A percentile compares a stretch with the other conserved stretches of the same genome.
These are phyloP conservation scores for Aaosphaeria pasadenensis DNA, from an alignment of 2,329 filamentous ascomycete genomes.

Conservation along the genomic window DNA sequence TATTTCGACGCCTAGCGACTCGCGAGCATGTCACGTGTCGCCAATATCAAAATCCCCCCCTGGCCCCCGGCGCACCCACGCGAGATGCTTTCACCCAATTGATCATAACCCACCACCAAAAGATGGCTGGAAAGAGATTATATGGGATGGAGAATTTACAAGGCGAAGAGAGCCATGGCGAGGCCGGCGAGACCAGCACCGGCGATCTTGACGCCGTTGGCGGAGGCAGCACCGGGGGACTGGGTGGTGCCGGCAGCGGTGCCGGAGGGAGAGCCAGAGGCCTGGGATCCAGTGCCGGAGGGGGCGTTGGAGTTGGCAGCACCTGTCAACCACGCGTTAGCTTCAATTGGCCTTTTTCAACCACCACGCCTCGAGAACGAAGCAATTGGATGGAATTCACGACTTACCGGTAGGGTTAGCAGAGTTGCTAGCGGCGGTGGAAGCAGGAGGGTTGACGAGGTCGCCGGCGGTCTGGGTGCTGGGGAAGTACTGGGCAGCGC, in stretches of 20 bases:
- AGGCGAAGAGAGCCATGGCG: slow-evolving; percentile 33
- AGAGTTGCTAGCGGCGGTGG: slow-evolving; percentile 9
- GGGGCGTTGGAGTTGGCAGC: slow-evolving; percentile 12
- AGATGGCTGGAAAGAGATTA: too few species aligned
- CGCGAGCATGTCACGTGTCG: too few species aligned
- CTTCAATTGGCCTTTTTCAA: background rate
- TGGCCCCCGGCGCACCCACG: too few species aligned
- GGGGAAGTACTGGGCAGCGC: slow-evolving; percentile 51
- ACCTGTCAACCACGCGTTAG: slow-evolving; percentile 4
- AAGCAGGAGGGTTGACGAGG: slow-evolving; percentile 5
- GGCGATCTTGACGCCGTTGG: slow-evolving; percentile 25
- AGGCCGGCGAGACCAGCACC: slow-evolving; percentile 37
- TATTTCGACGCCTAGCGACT: too few species aligned
- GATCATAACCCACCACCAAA: too few species aligned
- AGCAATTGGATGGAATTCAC: background rate
- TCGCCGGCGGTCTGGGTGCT: slow-evolving; percentile 29
- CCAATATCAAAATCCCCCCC: too few species aligned
- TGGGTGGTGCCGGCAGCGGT: slow-evolving; percentile 11
- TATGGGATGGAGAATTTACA: slow-evolving; percentile 19
- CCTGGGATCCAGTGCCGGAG: slow-evolving; percentile 5
- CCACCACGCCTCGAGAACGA: too few species aligned
- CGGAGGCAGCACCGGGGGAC: slow-evolving; percentile 26
- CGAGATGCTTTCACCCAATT: too few species aligned
- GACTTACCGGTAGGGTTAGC: slow-evolving; percentile 10
- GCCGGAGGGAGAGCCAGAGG: slow-evolving; percentile 12